These are phyloP conservation scores for Nicotiana attenuata DNA, from an alignment of 257 asterid species.

Conservation along the genomic window DNA sequence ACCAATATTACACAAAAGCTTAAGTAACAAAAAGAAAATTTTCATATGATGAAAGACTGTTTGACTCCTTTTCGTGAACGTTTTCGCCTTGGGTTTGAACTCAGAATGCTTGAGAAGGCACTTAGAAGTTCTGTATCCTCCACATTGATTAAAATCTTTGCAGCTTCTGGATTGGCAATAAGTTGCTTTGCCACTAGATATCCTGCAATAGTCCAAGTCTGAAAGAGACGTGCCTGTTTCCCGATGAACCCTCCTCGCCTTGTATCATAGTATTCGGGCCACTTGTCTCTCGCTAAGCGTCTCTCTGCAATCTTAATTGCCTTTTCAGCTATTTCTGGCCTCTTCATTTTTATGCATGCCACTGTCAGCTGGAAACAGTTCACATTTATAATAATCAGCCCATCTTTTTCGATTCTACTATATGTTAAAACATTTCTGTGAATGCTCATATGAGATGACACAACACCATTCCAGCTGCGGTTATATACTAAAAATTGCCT, in stretches of 20 bases:
- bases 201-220: slow-evolving; percentile 83
- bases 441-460: too few species aligned
- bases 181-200: slow-evolving; percentile 71
- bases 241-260: slow-evolving; percentile 70
- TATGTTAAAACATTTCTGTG: too few species aligned
- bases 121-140: slow-evolving; percentile 62
- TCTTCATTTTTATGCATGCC: slow-evolving; percentile 75
- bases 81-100: slow-evolving; percentile 57
- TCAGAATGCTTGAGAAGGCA: slow-evolving; percentile 45
- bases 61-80: slow-evolving; percentile 54
- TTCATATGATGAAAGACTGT: slow-evolving; percentile 58
- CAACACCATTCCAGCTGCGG: too few species aligned
- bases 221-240: slow-evolving; percentile 71
- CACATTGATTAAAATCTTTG: slow-evolving; percentile 53
- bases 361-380: slow-evolving; percentile 50
- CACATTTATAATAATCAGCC: background rate
- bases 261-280: slow-evolving; percentile 86
- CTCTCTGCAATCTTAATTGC: slow-evolving; percentile 61
- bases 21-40: background rate
- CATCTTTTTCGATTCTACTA: too few species aligned
- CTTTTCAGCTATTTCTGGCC: slow-evolving; percentile 65
- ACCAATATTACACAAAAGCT: background rate
- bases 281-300: slow-evolving; percentile 51
- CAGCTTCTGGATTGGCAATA: slow-evolving; percentile 58
- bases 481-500: too few species aligned